Conservation (phyloP, 345 rosid genomes). For the Brassica nigra region DNA sequence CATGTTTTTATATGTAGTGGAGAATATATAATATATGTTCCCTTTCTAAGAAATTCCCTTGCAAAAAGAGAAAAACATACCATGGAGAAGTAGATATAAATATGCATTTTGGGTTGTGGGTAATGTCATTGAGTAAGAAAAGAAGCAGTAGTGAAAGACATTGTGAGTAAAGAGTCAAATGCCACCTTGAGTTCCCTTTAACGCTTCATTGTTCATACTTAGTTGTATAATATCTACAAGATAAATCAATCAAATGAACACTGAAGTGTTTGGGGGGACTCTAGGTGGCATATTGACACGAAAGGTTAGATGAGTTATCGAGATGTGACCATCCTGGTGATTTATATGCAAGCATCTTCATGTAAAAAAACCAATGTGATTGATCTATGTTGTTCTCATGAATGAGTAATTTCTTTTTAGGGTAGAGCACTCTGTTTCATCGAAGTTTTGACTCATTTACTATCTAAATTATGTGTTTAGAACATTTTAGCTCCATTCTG, state of each 20-base stretch:
- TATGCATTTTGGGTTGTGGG: neutral
- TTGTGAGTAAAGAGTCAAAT: slow-evolving; percentile 19
- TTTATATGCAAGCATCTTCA: neutral
- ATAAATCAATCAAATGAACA: slow-evolving; percentile 10
- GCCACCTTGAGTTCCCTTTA: slow-evolving; percentile 41
- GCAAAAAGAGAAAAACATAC: neutral
- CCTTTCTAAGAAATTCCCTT: neutral
- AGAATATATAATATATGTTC: slow-evolving; percentile 19
- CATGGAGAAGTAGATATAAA: slow-evolving; percentile 20
- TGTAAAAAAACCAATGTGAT: neutral
- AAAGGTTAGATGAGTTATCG: neutral
- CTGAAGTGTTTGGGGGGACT: slow-evolving; percentile 46
- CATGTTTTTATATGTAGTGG: slow-evolving; percentile 7
- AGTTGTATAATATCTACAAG: neutral
- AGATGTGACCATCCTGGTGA: neutral
- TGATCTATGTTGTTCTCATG: neutral
- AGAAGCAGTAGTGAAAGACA: slow-evolving; percentile 6
- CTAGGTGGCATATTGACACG: slow-evolving; percentile 25
- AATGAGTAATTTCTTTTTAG: neutral
- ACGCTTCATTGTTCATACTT: slow-evolving; percentile 38
- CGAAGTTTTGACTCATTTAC: neutral
- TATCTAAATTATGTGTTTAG: neutral
- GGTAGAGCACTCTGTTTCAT: neutral
- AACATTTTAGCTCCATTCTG: neutral
- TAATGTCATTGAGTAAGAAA: slow-evolving; percentile 2